phyloP scores from a whole-genome alignment of 2,329 filamentous ascomycete genomes.

The Alternaria sp. region DNA sequence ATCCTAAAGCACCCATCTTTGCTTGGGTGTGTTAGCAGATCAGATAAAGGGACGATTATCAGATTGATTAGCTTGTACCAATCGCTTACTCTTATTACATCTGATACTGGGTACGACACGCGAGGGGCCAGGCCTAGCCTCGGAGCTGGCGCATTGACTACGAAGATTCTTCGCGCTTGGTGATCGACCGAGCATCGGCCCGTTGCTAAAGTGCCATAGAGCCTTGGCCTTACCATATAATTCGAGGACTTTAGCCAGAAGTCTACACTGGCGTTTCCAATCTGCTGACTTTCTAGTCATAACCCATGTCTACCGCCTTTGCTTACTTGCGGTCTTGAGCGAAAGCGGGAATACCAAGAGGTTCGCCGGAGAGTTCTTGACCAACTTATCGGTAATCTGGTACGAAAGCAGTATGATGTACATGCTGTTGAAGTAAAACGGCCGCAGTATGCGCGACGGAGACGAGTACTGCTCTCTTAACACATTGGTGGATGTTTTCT shows the following conservation, averaged over 20 bases:
- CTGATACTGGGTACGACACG: background rate
- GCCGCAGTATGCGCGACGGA: background rate
- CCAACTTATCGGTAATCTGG: background rate
- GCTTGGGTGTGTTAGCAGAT: background rate
- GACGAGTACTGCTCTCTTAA: background rate
- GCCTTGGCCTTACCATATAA: background rate
- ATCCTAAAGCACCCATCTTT: constrained; percentile 3
- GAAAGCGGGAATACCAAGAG: background rate
- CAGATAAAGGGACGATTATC: constrained; percentile 8
- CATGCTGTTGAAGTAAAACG: background rate
- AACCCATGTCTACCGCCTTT: background rate
- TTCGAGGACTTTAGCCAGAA: background rate
- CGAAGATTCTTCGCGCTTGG: constrained; percentile 2
- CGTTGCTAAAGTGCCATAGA: background rate
- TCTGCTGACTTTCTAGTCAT: constrained; percentile 1
- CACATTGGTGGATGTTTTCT: background rate
- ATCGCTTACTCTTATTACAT: background rate
- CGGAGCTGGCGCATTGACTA: background rate
- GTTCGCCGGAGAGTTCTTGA: background rate
- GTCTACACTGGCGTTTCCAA: background rate
- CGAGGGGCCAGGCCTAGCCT: background rate
- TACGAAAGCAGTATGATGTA: background rate
- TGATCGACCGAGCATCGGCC: constrained; percentile 5
- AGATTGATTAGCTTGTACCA: background rate
- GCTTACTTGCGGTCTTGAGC: background rate